Evolutionary conservation across 345 rosid species (phyloP).

Genomic region (Microthlaspi erraticum): DNA sequence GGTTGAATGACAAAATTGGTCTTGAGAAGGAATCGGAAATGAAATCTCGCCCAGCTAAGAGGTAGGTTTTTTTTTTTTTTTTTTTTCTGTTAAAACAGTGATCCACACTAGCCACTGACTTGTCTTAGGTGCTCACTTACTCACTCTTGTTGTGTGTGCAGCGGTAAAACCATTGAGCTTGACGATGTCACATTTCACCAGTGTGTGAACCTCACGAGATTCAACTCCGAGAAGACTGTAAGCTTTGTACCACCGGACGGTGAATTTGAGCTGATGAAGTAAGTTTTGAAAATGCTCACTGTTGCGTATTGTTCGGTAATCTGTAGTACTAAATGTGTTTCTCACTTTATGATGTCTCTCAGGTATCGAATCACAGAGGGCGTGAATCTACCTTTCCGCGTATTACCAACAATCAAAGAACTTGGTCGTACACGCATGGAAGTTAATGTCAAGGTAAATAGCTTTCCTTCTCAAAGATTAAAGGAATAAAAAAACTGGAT

Average conservation of each 20-base stretch:
- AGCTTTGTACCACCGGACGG: slow-evolving; percentile 99
- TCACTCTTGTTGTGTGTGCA: slow-evolving; percentile 50
- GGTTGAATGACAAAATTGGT: slow-evolving; percentile 98
- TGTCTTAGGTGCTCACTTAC: slow-evolving; percentile 6
- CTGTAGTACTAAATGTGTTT: neutral
- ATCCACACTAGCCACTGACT: slow-evolving; percentile 7
- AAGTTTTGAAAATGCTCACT: slow-evolving; percentile 42
- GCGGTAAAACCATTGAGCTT: slow-evolving; percentile 97
- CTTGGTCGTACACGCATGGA: slow-evolving; percentile 99
- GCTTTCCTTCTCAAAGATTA: slow-evolving; percentile 29
- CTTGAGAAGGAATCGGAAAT: slow-evolving; percentile 97
- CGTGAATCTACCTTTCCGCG: slow-evolving; percentile 97
- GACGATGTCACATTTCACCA: slow-evolving; percentile 99
- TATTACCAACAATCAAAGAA: slow-evolving; percentile 96
- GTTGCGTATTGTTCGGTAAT: slow-evolving; percentile 7
- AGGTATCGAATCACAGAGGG: slow-evolving; percentile 99
- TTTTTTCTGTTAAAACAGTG: neutral
- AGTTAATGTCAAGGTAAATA: slow-evolving; percentile 90
- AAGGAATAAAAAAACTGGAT: neutral
- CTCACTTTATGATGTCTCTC: slow-evolving; percentile 21
- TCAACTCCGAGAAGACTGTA: slow-evolving; percentile 97
- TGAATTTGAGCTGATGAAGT: slow-evolving; percentile 99
- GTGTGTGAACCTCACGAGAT: slow-evolving; percentile 96
- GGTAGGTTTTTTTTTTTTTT: slow-evolving; percentile 51
- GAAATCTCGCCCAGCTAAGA: slow-evolving; percentile 94